Evolutionary conservation across 352 stramenopile species (phyloP).

Genomic region (Thalassiosira exigua): DNA sequence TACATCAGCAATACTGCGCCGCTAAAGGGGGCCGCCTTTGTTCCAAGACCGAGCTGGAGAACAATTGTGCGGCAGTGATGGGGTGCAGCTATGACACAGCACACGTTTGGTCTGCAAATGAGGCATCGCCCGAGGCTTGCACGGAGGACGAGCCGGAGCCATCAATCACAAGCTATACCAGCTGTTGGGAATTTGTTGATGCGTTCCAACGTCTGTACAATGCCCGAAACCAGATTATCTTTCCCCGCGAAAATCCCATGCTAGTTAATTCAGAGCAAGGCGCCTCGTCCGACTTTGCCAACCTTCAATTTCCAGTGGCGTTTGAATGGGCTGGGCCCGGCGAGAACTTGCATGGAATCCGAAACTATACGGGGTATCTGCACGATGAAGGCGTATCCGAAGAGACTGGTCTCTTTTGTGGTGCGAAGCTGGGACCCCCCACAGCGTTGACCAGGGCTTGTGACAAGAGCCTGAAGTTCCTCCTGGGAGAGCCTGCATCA

Average conservation of each 20-base stretch:
- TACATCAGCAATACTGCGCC: conserved; percentile 10
- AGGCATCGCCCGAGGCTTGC: conserved; percentile 1
- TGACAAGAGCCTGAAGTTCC: background rate
- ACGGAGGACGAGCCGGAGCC: background rate
- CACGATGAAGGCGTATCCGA: conserved; percentile 1
- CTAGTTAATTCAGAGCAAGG: background rate
- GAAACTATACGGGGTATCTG: background rate
- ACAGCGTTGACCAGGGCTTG: background rate
- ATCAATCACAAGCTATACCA: background rate
- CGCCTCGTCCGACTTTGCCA: conserved; percentile 3
- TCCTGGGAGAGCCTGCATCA: background rate
- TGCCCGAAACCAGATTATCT: background rate
- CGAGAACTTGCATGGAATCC: background rate
- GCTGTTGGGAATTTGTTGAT: background rate
- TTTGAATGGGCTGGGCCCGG: background rate
- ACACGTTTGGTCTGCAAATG: conserved; percentile 1
- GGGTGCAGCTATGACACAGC: background rate
- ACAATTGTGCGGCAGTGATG: background rate
- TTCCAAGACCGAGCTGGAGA: conserved; percentile 2
- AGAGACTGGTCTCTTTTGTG: background rate
- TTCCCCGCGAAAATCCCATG: conserved; percentile 5
- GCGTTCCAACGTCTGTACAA: background rate
- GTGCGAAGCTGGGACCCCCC: background rate
- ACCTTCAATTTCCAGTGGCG: background rate
- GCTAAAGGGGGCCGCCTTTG: background rate